These are phyloP conservation scores for Ceratobasidium sp. DNA, from an alignment of 1,284 basidiomycete species.

Conservation along the genomic window DNA sequence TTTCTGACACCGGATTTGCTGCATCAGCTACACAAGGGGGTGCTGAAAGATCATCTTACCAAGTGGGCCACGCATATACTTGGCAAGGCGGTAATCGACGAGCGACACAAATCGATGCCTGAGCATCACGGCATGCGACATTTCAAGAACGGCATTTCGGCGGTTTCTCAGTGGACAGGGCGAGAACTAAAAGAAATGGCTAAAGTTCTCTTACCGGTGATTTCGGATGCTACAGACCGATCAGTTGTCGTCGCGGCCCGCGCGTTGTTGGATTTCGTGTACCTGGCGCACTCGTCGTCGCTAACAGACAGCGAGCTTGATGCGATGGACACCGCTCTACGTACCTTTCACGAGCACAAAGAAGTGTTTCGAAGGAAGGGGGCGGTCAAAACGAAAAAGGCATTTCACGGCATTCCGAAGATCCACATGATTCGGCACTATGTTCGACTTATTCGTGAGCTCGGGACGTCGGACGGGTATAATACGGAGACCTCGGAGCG, in stretches of 20 bases:
- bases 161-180: constrained; percentile 56
- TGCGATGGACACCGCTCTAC: constrained; percentile 53
- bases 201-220: constrained; percentile 55
- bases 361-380: constrained; percentile 56
- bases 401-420: constrained; percentile 61
- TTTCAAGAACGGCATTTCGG: constrained; percentile 44
- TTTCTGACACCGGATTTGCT: constrained; percentile 55
- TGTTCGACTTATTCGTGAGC: constrained; percentile 11
- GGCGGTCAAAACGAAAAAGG: constrained; percentile 46
- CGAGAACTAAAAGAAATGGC: constrained; percentile 49
- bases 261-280: constrained; percentile 60
- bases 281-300: constrained; percentile 24
- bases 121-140: too few relatives aligned
- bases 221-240: constrained; percentile 46
- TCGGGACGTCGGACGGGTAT: constrained; percentile 46
- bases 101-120: constrained; percentile 1
- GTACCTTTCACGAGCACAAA: constrained; percentile 56
- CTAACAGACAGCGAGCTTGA: constrained; percentile 56
- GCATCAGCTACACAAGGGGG: constrained; percentile 58
- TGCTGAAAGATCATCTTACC: constrained; percentile 54
- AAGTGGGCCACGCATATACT: constrained; percentile 46
- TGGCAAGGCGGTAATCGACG: constrained; percentile 39
- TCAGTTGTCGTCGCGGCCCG: constrained; percentile 48
- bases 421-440: constrained; percentile 56
- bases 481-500: constrained; percentile 48